Conservation (phyloP, 2,329 filamentous ascomycete genomes). For the Colletotrichum falcatum region DNA sequence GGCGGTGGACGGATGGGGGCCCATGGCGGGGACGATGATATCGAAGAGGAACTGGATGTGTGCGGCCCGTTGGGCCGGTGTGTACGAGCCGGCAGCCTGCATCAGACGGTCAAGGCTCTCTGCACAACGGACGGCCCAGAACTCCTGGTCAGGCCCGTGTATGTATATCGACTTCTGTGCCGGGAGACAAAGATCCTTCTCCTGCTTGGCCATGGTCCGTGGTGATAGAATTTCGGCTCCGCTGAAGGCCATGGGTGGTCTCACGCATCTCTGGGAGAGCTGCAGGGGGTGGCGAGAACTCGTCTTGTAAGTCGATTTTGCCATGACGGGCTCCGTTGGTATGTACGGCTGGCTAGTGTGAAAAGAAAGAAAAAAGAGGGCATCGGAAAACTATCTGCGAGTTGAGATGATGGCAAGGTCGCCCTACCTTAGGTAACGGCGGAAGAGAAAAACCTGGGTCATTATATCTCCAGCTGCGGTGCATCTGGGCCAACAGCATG, state of each 20-base stretch:
- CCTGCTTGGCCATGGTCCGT: slow-evolving; percentile 28
- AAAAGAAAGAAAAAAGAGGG: no score
- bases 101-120: slow-evolving; percentile 38
- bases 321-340: slow-evolving; percentile 33
- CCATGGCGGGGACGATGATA: slow-evolving; percentile 39
- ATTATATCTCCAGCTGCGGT: slow-evolving; percentile 23
- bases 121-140: slow-evolving; percentile 38
- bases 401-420: background rate
- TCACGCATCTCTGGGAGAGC: slow-evolving; percentile 22
- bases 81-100: slow-evolving; percentile 39
- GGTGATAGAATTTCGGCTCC: slow-evolving; percentile 29
- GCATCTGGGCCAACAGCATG: background rate
- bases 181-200: slow-evolving; percentile 34
- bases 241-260: slow-evolving; percentile 25
- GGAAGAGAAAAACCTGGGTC: background rate
- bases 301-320: slow-evolving; percentile 22
- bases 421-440: background rate
- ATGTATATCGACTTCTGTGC: slow-evolving; percentile 36
- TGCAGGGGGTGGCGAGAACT: slow-evolving; percentile 20
- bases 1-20: slow-evolving; percentile 30
- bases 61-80: slow-evolving; percentile 27
- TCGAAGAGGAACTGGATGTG: slow-evolving; percentile 38
- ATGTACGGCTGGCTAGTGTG: background rate
- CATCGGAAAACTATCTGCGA: slow-evolving; percentile 4
- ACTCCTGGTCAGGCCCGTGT: slow-evolving; percentile 35